These are phyloP conservation scores for Huntiella moniliformis DNA, from an alignment of 2,329 filamentous ascomycete species.

Conservation along the genomic window DNA sequence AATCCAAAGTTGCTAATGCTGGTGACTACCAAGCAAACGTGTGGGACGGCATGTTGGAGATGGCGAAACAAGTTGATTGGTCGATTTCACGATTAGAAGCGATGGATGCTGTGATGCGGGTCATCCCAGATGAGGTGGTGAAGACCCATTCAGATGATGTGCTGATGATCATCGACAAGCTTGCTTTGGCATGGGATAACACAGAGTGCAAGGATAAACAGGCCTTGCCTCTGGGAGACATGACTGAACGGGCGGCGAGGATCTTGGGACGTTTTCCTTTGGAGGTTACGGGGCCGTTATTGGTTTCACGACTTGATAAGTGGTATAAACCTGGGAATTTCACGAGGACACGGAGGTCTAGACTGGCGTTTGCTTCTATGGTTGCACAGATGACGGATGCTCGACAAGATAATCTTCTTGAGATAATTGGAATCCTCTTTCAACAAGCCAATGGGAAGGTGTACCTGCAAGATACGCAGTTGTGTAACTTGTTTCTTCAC, in stretches of 20 bases:
- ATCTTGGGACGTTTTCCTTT: constrained; percentile 5
- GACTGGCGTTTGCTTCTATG: constrained; percentile 9
- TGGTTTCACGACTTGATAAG: no score
- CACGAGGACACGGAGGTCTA: no score
- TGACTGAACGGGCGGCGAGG: constrained; percentile 5
- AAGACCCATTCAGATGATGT: no score
- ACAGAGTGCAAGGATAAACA: no score
- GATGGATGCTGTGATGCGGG: constrained; percentile 4
- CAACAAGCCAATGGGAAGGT: neutral
- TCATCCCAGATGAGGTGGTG: constrained; percentile 2
- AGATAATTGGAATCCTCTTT: constrained; percentile 12
- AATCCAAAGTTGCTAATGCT: constrained; percentile 3
- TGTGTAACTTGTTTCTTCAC: constrained; percentile 13
- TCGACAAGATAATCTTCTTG: constrained; percentile 11
- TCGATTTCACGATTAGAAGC: constrained; percentile 2
- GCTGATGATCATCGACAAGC: no score
- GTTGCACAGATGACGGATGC: constrained; percentile 13
- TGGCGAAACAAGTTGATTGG: constrained; percentile 6
- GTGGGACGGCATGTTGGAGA: constrained; percentile 8
- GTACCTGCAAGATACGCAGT: constrained; percentile 9
- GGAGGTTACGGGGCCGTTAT: neutral
- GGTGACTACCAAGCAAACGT: constrained; percentile 6
- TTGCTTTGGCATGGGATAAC: no score
- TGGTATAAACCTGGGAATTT: no score
- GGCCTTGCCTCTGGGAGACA: constrained; percentile 3